Conservation (phyloP, 305 asterid genomes). For the Fraxinus latifolia region DNA sequence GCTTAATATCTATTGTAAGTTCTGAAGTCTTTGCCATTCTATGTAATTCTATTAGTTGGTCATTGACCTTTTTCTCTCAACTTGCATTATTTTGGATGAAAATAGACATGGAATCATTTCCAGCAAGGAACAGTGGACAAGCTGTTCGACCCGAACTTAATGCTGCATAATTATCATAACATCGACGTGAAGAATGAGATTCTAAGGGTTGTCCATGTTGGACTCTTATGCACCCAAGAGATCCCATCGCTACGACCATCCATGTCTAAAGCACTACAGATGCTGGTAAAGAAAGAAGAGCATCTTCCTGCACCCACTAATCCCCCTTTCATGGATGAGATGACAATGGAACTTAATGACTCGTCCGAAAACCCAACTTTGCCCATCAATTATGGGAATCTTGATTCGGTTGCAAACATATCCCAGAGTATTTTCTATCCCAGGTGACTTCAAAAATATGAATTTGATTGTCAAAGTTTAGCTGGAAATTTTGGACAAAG, state of each 20-base stretch:
- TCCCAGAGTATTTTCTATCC: slow-evolving; percentile 30
- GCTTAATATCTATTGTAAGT: slow-evolving; percentile 4
- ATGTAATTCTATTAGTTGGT: background rate
- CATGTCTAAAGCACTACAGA: slow-evolving; percentile 29
- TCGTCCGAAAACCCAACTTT: slow-evolving; percentile 13
- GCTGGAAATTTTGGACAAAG: background rate
- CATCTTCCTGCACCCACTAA: slow-evolving; percentile 27
- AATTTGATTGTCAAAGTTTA: background rate
- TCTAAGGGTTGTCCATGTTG: slow-evolving; percentile 23
- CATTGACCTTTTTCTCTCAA: background rate
- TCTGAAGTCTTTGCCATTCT: background rate
- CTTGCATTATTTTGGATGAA: background rate
- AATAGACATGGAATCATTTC: slow-evolving; percentile 33
- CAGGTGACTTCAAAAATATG: slow-evolving; percentile 13
- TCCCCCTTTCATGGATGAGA: slow-evolving; percentile 30
- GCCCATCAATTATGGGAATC: slow-evolving; percentile 16
- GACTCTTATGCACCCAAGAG: slow-evolving; percentile 32
- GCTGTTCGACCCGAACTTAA: slow-evolving; percentile 33
- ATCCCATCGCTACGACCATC: slow-evolving; percentile 24
- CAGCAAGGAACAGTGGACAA: slow-evolving; percentile 27
- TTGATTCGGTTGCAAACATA: slow-evolving; percentile 27
- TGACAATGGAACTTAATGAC: slow-evolving; percentile 23
- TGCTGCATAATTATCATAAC: slow-evolving; percentile 26
- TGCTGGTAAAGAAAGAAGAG: slow-evolving; percentile 31
- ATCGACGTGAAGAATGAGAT: slow-evolving; percentile 17